Evolutionary conservation across 2,329 filamentous ascomycete species (phyloP).

Genomic region (Fusarium equiseti): DNA sequence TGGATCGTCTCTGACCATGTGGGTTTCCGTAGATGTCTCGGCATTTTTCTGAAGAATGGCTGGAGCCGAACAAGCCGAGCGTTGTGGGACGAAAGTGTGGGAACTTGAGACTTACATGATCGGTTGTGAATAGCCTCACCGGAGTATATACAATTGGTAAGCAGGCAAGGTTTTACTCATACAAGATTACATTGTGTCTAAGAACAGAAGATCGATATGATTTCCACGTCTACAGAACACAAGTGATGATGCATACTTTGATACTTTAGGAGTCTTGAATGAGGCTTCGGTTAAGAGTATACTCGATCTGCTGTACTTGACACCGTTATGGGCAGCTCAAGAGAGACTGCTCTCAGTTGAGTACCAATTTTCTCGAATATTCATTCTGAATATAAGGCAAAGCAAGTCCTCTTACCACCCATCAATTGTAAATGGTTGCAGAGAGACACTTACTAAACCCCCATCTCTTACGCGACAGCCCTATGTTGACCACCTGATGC

Average conservation of each 20-base stretch:
- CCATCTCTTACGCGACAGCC: background rate
- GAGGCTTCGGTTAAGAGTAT: background rate
- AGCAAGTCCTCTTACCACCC: background rate
- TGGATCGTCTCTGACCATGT: background rate
- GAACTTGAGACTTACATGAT: background rate
- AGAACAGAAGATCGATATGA: too few species aligned
- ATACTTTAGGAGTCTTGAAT: background rate
- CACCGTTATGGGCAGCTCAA: too few species aligned
- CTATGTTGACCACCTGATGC: background rate
- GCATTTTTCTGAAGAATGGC: background rate
- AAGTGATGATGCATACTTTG: background rate
- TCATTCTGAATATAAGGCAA: background rate
- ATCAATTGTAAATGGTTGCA: background rate
- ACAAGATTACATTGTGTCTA: background rate
- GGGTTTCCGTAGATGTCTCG: background rate
- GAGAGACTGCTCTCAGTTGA: too few species aligned
- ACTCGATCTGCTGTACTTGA: background rate
- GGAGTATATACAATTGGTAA: background rate
- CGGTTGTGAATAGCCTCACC: background rate
- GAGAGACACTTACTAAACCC: background rate
- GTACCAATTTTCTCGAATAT: background rate
- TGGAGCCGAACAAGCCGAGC: background rate
- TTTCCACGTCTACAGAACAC: background rate
- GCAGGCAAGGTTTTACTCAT: background rate
- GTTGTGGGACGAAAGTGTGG: background rate